These are phyloP conservation scores for Herpetomonas muscarum DNA, from an alignment of 208 protist genomes.

Conservation along the genomic window DNA sequence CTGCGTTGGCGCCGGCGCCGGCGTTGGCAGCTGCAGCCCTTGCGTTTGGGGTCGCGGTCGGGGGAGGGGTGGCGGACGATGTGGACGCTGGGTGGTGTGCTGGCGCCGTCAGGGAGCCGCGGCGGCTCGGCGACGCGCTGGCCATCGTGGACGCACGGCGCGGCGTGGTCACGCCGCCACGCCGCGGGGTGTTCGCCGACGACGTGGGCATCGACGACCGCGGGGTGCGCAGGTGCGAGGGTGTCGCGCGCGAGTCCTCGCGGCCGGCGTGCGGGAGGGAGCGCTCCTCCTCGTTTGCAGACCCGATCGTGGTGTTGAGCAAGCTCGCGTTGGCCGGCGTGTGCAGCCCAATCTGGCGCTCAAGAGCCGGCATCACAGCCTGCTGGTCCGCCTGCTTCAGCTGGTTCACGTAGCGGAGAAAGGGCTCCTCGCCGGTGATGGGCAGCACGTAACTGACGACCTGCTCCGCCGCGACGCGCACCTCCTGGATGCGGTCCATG, in stretches of 20 bases:
- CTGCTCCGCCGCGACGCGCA: conserved; percentile 69
- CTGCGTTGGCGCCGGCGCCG: not conserved
- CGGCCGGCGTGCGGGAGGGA: no score
- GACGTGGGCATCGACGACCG: not conserved
- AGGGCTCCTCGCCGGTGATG: conserved; percentile 56
- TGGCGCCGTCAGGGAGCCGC: not conserved
- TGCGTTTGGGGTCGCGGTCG: not conserved
- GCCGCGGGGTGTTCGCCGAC: not conserved
- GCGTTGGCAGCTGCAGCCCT: not conserved
- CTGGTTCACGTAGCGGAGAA: conserved; percentile 44
- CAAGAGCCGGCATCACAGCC: conserved; percentile 55
- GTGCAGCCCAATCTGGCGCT: conserved; percentile 56
- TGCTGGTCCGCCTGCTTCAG: conserved; percentile 83
- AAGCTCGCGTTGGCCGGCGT: conserved; percentile 13
- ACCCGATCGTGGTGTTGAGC: not conserved
- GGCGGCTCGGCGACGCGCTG: not conserved
- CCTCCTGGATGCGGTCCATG: conserved; percentile 82
- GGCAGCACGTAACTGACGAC: conserved; percentile 64
- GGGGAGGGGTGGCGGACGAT: not conserved
- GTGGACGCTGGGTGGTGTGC: not conserved
- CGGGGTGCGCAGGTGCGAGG: conserved; percentile 1
- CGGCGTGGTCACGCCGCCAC: not conserved
- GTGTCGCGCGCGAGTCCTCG: no score
- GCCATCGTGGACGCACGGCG: not conserved
- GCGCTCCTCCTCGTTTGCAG: conserved; percentile 12